Conservation (phyloP, 2,329 filamentous ascomycete species). For the Aspergillus aculeatus region DNA sequence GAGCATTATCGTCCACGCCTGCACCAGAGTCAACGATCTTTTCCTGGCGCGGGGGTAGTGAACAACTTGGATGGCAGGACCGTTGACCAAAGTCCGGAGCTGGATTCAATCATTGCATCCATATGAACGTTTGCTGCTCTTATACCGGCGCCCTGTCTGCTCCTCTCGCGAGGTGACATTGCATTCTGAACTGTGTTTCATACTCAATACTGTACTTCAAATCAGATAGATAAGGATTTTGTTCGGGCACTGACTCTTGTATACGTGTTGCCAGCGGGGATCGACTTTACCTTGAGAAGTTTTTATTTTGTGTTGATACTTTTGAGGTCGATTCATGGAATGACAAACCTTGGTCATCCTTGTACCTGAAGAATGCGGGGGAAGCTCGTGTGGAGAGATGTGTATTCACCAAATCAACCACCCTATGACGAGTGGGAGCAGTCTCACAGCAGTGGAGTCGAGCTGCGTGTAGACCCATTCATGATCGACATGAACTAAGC, state of each 20-base stretch:
- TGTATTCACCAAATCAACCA: not conserved
- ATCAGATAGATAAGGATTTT: not conserved
- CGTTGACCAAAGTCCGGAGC: not conserved
- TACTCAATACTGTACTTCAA: not conserved
- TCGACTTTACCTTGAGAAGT: no score
- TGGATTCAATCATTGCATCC: not conserved
- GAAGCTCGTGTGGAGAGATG: not conserved
- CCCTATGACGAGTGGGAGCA: not conserved
- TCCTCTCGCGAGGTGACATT: not conserved
- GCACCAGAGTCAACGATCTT: not conserved
- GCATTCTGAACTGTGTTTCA: not conserved
- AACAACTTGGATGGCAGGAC: not conserved
- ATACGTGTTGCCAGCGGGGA: no score
- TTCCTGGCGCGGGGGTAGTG: not conserved
- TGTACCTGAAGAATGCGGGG: not conserved
- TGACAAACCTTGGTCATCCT: not conserved
- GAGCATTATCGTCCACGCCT: not conserved
- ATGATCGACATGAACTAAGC: not conserved
- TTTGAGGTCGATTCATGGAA: not conserved
- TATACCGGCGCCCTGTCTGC: not conserved
- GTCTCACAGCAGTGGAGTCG: not conserved
- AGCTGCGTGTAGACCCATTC: not conserved
- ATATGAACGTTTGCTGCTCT: not conserved
- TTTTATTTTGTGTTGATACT: not conserved
- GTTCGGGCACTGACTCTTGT: not conserved